Conservation (phyloP, 768 basidiomycete species). For the Tephrocybe sp. region DNA sequence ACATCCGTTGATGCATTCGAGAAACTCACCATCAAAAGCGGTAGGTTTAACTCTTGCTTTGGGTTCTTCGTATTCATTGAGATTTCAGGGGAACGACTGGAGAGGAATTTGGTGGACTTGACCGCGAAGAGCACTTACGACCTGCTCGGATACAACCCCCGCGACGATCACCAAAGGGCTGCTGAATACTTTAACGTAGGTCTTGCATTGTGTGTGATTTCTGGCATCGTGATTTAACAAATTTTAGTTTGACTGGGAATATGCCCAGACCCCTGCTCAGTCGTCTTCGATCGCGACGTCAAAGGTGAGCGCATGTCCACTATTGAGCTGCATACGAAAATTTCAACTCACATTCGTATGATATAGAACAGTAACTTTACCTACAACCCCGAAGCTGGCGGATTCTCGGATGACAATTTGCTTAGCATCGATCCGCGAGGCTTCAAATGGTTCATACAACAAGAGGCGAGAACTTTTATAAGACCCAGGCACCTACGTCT, state of each 20-base stretch:
- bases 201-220: neutral
- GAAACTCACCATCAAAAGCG: constrained; percentile 44
- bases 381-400: constrained; percentile 48
- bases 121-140: constrained; percentile 55
- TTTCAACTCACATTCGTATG: neutral
- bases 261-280: constrained; percentile 60
- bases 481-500: constrained; percentile 44
- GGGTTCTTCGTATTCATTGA: neutral
- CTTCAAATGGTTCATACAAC: constrained; percentile 56
- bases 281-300: constrained; percentile 66
- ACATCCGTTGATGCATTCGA: constrained; percentile 38
- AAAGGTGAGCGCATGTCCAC: constrained; percentile 45
- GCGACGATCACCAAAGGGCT: constrained; percentile 45
- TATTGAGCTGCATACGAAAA: neutral
- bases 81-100: constrained; percentile 43
- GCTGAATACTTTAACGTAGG: constrained; percentile 57
- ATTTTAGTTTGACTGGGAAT: constrained; percentile 45
- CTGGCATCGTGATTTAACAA: neutral
- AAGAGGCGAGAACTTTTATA: constrained; percentile 58
- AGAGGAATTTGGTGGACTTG: constrained; percentile 47
- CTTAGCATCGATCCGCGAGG: constrained; percentile 63
- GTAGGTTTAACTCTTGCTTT: constrained; percentile 24
- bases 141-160: constrained; percentile 44
- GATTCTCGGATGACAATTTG: constrained; percentile 55
- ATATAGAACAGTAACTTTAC: constrained; percentile 66